Evolutionary conservation across 345 rosid species (phyloP), one percentile per base, ranked within the genome.

Genomic region (rapeseed (Brassica napus)): DNA sequence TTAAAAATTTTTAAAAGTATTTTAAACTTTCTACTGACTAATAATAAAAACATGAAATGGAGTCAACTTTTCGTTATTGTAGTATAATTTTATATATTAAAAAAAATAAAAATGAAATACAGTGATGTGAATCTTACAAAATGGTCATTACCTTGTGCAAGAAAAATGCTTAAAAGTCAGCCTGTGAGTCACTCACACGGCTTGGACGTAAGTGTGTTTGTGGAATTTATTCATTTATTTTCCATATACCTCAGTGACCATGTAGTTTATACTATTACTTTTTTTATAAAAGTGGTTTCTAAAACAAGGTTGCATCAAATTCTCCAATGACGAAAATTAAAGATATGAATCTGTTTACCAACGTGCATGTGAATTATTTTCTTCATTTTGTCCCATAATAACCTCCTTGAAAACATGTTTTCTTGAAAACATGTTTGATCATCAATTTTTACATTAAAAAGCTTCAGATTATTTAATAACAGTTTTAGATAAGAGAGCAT

Each of bases 111-210:
- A 52, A 21, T 5, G 31, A 58, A 57, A 54, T 18, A 73, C 34
- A 21, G 60, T 47, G 8, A 34, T 77, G 75, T 34, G 80, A 77
- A 70, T 11, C 28, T 1, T 10, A 24, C 30, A 42, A 5, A 7
- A 26, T 26, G 23, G 81, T 12, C 35, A 44, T 28, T 55, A 57
- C 68, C 61, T 78, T 72, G 52, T 64, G 15, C 32, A 47, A 52
- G 10, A 21, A 55, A 65, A 37, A 65, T 66, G 37, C 61, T 5
- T 14, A 42, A 72, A 78, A 58, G 67, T 72, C 77, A 72, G 12
- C 37, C 65, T 57, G 18, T 31, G 30, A 21, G 15, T 65, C 77
- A 65, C 66, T 47, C 55, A 65, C 61, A 23, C 31, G 16, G 55
- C 44, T 63, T 35, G 26, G 74, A 68, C 24, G 34, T 77, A n/a